phyloP scores from a whole-genome alignment of 2,329 filamentous ascomycete genomes.

The Xylaria sp. region DNA sequence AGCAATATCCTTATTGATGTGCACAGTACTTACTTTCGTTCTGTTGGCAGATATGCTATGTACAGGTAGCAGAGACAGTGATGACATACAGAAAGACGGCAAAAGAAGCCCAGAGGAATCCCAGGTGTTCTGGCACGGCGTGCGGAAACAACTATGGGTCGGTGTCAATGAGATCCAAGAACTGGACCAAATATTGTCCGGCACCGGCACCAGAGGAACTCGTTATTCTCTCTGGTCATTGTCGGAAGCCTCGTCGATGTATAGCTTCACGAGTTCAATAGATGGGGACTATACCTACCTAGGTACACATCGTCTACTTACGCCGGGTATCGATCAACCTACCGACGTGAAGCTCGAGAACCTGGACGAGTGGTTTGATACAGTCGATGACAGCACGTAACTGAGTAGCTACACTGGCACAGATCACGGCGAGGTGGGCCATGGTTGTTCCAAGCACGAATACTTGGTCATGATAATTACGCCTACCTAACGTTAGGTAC shows the following conservation, averaged over 20 bases:
- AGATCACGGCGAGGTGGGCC: too few relatives aligned
- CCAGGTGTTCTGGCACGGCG: neutral
- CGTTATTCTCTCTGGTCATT: neutral
- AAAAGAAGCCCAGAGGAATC: neutral
- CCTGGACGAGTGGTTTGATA: neutral
- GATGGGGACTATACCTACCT: slow-evolving; percentile 3
- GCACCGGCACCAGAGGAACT: neutral
- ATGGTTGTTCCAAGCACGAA: too few relatives aligned
- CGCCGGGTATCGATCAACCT: neutral
- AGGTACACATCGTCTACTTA: neutral
- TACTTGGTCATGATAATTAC: too few relatives aligned
- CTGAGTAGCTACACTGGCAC: too few relatives aligned
- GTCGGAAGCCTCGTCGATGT: neutral
- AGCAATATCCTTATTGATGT: neutral
- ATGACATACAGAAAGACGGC: too few relatives aligned
- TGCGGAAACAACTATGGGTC: neutral
- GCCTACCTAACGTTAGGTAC: too few relatives aligned
- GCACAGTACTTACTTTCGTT: neutral
- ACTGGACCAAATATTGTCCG: neutral
- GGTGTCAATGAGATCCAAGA: neutral
- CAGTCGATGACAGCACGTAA: neutral
- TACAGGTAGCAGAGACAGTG: neutral
- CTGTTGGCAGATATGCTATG: neutral
- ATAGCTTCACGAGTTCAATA: slow-evolving; percentile 3
- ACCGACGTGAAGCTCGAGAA: neutral